These are phyloP conservation scores for Trichosporon sp. DNA, from an alignment of 1,284 basidiomycete genomes.

Conservation along the genomic window DNA sequence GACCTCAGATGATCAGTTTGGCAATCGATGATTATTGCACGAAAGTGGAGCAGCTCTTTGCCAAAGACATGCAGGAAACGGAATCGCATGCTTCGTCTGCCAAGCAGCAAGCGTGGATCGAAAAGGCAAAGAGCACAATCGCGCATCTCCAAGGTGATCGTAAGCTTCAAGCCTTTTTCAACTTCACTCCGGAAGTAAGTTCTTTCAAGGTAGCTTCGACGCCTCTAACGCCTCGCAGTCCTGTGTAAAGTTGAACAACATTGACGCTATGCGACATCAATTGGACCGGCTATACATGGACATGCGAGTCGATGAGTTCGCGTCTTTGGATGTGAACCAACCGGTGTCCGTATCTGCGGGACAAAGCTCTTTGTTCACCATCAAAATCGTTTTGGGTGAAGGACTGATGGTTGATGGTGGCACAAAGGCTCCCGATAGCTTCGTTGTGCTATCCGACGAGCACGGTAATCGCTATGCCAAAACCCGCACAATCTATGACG, in stretches of 20 bases:
- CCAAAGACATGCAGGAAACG: constrained; percentile 67
- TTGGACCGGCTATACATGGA: constrained; percentile 91
- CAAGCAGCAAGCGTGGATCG: constrained; percentile 80
- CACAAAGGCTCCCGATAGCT: constrained; percentile 63
- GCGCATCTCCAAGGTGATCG: constrained; percentile 70
- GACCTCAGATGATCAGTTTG: constrained; percentile 72
- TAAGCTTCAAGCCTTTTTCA: constrained; percentile 62
- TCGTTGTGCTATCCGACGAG: constrained; percentile 90
- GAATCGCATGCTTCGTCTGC: constrained; percentile 50
- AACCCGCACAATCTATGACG: constrained; percentile 93
- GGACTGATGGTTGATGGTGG: constrained; percentile 67
- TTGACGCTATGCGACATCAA: constrained; percentile 82
- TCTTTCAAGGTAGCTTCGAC: background rate
- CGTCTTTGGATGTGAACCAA: constrained; percentile 55
- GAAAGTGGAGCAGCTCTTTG: constrained; percentile 80
- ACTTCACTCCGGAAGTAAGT: constrained; percentile 68
- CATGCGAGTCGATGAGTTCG: constrained; percentile 83
- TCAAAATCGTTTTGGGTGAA: constrained; percentile 89
- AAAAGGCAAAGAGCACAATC: constrained; percentile 75
- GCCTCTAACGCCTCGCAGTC: constrained; percentile 53
- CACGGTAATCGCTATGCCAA: constrained; percentile 84
- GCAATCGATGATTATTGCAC: constrained; percentile 88
- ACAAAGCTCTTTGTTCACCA: constrained; percentile 77
- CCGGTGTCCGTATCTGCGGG: constrained; percentile 60
- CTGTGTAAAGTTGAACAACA: constrained; percentile 96